Percentiles rank a stretch among this genome's conserved stretches.
Conservation (phyloP, 2,329 filamentous ascomycete genomes). For the Leptographium procerum region DNA sequence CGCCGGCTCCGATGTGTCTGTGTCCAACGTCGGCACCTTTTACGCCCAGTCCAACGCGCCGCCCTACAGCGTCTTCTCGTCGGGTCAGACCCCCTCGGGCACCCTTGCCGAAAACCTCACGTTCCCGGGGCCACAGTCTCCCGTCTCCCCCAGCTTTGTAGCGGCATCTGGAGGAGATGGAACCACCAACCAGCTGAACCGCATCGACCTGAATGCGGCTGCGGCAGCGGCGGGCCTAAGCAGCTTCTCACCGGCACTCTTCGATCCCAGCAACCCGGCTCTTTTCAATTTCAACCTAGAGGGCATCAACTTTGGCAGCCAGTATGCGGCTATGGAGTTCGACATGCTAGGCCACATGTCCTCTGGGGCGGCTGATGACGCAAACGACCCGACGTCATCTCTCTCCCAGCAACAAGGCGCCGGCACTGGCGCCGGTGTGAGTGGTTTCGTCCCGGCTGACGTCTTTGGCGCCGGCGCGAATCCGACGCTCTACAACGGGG, state of each 20-base stretch:
- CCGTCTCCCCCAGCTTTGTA: constrained; percentile 63
- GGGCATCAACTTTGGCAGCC: constrained; percentile 87
- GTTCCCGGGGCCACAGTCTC: constrained; percentile 59
- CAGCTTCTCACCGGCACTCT: constrained; percentile 49
- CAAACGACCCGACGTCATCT: constrained; percentile 48
- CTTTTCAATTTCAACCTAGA: constrained; percentile 94
- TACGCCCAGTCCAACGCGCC: constrained; percentile 34
- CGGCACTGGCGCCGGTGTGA: constrained; percentile 14
- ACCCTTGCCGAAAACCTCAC: constrained; percentile 35
- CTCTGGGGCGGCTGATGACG: constrained; percentile 72
- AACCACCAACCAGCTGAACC: constrained; percentile 30
- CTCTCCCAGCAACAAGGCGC: constrained; percentile 26
- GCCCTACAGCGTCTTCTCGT: constrained; percentile 41
- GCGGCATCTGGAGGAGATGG: constrained; percentile 25
- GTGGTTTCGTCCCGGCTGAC: constrained; percentile 29
- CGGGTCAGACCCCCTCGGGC: constrained; percentile 31
- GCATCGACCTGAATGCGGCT: constrained; percentile 30
- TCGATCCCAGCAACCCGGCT: constrained; percentile 84
- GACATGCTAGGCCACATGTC: constrained; percentile 95
- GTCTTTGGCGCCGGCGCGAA: constrained; percentile 39
- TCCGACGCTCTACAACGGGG: constrained; percentile 38
- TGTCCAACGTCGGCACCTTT: constrained; percentile 28
- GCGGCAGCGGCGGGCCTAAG: constrained; percentile 35
- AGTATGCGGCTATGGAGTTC: constrained; percentile 92
- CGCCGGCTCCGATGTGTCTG: constrained; percentile 30